Evolutionary conservation across 2,329 filamentous ascomycete species (phyloP), one percentile per base, ranked within the genome.

Genomic region (Claviceps sp.): DNA sequence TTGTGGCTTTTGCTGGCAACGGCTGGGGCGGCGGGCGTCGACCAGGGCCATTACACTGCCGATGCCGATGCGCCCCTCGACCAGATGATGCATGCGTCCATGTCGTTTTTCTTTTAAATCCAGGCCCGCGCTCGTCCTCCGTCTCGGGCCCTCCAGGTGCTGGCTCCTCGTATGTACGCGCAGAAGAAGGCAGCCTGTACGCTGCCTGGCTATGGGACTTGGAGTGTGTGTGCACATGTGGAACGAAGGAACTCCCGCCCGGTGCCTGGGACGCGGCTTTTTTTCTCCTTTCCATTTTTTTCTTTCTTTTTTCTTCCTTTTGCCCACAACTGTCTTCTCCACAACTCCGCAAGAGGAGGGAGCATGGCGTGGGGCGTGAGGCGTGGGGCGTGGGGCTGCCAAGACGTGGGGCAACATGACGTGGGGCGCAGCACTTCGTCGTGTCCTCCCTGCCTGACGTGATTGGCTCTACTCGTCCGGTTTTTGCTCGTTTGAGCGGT

Each of bases 221-320:
- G 18, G 9, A 9, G 2, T 9, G n/a, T 36, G n/a, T 30, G 36
- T 41, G 48, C 48, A 41, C 48, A 51, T 51, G 48, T 53, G 52
- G 48, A 50, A 50, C 43, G 16, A 34, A 34, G 30, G 30, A 34
- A 34, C 30, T 34, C 30, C 30, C 30, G 30, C 30, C 30, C 38
- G 18, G 38, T 9, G 30, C n/a, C 24, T 36, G 16, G 22, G n/a
- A 3, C 47, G 42, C 22, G 18, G 52, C 36, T 50, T 53, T 57
- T 51, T 45, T 38, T 14, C 36, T 26, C 54, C 46, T 50, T 46
- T 44, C 14, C 11, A 24, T 44, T 18, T 36, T 42, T 30, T 18
- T 24, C 24, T 42, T 30, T 26, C 24, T 24, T 14, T 13, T n/a
- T 5, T 20, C 22, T 41, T 18, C 44, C 48, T 36, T 36, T 34